A percentile compares a stretch with the other conserved stretches of the same genome.
Evolutionary conservation across 2,329 filamentous ascomycete species (phyloP).

Genomic region (Rutstroemia sp.): DNA sequence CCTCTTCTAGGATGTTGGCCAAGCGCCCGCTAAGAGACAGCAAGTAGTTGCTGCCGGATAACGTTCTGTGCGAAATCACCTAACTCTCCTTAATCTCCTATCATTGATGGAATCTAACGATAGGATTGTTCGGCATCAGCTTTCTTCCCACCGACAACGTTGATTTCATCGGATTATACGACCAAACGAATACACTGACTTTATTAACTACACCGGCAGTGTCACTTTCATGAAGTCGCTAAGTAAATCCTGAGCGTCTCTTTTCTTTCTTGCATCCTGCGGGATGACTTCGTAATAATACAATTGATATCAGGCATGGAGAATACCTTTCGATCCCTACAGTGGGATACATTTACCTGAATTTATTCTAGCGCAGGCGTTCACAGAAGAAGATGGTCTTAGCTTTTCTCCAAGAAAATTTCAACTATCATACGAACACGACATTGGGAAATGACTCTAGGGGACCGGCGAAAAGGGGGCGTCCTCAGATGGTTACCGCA

Average conservation of each 20-base stretch:
- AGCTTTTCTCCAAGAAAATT: not conserved
- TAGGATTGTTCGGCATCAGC: constrained; percentile 14
- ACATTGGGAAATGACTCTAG: constrained; percentile 1
- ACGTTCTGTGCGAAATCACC: constrained; percentile 23
- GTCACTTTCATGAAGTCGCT: constrained; percentile 4
- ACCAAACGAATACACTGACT: not conserved
- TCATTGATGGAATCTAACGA: constrained; percentile 27
- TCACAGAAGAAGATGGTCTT: constrained; percentile 12
- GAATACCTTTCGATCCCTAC: not conserved
- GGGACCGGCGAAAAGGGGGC: constrained; percentile 12
- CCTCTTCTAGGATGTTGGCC: constrained; percentile 21
- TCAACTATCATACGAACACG: not conserved
- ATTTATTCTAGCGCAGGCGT: constrained; percentile 12
- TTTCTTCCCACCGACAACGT: not conserved
- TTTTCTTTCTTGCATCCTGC: constrained; percentile 8
- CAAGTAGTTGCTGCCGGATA: constrained; percentile 28
- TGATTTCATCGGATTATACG: not conserved
- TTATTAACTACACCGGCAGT: not conserved
- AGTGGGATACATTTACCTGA: not conserved
- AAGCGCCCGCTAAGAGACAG: constrained; percentile 28
- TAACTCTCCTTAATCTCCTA: constrained; percentile 14
- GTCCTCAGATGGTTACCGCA: constrained; percentile 17
- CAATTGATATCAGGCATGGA: constrained; percentile 13
- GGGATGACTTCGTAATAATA: constrained; percentile 11
- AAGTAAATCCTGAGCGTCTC: constrained; percentile 16